Evolutionary conservation across 495 filamentous ascomycete genomes (phyloP).

Genomic region (Corynascus novoguineensis): DNA sequence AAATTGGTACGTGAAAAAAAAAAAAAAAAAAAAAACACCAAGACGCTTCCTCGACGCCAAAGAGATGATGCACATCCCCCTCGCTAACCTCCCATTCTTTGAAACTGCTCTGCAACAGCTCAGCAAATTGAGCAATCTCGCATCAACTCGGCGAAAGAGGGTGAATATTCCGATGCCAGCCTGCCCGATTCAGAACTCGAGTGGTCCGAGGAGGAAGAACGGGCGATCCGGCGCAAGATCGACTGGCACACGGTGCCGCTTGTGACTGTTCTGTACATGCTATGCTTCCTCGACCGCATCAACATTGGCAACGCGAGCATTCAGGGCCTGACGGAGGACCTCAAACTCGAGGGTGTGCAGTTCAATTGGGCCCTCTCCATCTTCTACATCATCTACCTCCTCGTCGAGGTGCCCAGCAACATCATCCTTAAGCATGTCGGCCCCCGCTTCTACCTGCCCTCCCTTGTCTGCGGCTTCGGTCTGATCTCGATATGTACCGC

Average conservation of each 20-base stretch:
- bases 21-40: not conserved
- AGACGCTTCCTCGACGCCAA: not conserved
- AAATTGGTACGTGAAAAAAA: conserved; percentile 17
- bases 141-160: conserved; percentile 18
- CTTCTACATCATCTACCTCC: conserved; percentile 63
- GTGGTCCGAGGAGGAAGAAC: conserved; percentile 51
- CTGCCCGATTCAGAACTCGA: conserved; percentile 23
- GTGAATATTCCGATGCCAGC: conserved; percentile 17
- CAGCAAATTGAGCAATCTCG: conserved; percentile 15
- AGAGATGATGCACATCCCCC: not conserved
- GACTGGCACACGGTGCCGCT: conserved; percentile 49
- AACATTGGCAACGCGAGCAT: conserved; percentile 64
- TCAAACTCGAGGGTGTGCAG: conserved; percentile 45
- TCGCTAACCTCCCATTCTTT: too few relatives aligned
- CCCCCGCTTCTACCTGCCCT: conserved; percentile 59
- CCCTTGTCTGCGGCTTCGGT: conserved; percentile 48
- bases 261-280: conserved; percentile 50
- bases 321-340: conserved; percentile 50
- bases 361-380: conserved; percentile 57
- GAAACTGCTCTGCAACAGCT: too few relatives aligned
- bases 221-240: conserved; percentile 43
- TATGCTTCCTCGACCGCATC: conserved; percentile 47
- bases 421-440: conserved; percentile 56
- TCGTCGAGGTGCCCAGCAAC: conserved; percentile 62
- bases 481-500: conserved; percentile 41